These are phyloP conservation scores for Mrakiaceae sp. DNA, from an alignment of 1,284 basidiomycete species.

Conservation along the genomic window DNA sequence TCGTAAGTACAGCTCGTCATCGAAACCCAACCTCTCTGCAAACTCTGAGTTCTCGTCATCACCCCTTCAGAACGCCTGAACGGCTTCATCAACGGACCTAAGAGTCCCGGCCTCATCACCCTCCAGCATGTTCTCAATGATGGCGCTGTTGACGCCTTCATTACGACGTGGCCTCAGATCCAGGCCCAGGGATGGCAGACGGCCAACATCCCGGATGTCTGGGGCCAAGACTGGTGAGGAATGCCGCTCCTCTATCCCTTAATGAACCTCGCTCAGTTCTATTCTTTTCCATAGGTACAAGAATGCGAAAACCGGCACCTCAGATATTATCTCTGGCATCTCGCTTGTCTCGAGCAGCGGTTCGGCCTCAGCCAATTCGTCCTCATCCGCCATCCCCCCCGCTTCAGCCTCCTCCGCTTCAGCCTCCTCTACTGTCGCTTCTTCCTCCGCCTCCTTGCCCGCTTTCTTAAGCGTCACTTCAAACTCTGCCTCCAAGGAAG, in stretches of 20 bases:
- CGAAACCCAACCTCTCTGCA: not conserved
- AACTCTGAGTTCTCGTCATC: not conserved
- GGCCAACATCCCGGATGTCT: not conserved
- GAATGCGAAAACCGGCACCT: not conserved
- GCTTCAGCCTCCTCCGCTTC: not conserved
- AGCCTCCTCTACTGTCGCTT: not conserved
- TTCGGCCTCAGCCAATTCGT: not conserved
- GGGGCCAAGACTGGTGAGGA: no score
- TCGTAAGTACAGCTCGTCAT: no score
- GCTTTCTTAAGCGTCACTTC: no score
- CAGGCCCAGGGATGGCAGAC: not conserved
- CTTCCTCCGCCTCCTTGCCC: no score
- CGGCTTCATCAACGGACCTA: slow-evolving; percentile 39
- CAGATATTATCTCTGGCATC: not conserved
- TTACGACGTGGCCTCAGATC: not conserved
- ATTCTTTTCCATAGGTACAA: not conserved
- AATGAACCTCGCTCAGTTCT: no score
- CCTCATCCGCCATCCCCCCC: not conserved
- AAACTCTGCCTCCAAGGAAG: no score
- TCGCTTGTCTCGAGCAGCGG: not conserved
- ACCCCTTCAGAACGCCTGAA: slow-evolving; percentile 13
- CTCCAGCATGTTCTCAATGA: slow-evolving; percentile 72
- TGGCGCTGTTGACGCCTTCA: slow-evolving; percentile 40
- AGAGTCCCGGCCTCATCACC: slow-evolving; percentile 61
- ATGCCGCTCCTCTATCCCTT: no score